Percentiles rank a stretch among this genome's conserved stretches.
Conservation (phyloP, 2,329 filamentous ascomycete species). For the Gnomoniopsis smithogilvyi region DNA sequence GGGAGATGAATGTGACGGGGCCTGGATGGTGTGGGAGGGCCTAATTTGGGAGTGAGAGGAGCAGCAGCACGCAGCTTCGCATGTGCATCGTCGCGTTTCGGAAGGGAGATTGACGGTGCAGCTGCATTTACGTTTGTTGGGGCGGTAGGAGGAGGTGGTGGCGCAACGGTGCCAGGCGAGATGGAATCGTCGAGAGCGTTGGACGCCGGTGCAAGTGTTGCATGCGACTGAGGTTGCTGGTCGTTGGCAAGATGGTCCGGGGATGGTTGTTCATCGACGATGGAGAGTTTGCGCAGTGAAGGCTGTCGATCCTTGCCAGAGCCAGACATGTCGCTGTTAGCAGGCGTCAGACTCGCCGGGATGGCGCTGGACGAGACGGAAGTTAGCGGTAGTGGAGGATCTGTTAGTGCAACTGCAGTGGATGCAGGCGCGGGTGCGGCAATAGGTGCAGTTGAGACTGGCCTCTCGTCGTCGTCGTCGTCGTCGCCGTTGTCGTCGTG, state of each 20-base stretch:
- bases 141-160: constrained; percentile 10
- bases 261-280: constrained; percentile 31
- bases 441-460: constrained; percentile 10
- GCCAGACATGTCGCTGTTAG: constrained; percentile 21
- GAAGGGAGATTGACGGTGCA: background rate
- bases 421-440: background rate
- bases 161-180: constrained; percentile 3
- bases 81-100: constrained; percentile 8
- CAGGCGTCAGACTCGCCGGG: background rate
- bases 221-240: constrained; percentile 2
- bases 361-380: background rate
- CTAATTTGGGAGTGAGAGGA: constrained; percentile 11
- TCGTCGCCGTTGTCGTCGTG: no score
- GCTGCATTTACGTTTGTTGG: background rate
- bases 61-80: constrained; percentile 18
- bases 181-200: background rate
- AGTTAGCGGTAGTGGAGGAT: background rate
- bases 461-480: no score
- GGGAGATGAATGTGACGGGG: constrained; percentile 14
- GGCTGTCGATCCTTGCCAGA: constrained; percentile 33
- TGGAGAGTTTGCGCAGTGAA: constrained; percentile 26
- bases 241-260: constrained; percentile 7
- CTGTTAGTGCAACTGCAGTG: background rate
- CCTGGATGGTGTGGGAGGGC: background rate
- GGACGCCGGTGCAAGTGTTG: background rate